Percentiles rank a stretch among this genome's conserved stretches.
These are phyloP conservation scores for Penicillium sp. DNA, from an alignment of 2,329 filamentous ascomycete genomes.

Conservation along the genomic window DNA sequence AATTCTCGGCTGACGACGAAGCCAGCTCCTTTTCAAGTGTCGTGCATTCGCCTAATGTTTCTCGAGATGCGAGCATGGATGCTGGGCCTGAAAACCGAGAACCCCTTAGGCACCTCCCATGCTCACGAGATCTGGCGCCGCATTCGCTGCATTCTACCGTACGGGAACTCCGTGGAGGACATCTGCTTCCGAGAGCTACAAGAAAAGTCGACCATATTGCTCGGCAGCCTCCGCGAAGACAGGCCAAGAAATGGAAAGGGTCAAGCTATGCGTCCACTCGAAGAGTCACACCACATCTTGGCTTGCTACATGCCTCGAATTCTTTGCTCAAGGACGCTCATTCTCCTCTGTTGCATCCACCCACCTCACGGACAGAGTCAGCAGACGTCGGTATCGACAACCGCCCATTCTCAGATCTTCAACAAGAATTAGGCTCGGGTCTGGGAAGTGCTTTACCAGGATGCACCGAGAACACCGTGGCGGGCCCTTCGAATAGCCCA, in stretches of 20 bases:
- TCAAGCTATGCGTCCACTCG: slow-evolving; percentile 3
- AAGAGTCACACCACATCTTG: slow-evolving; percentile 9
- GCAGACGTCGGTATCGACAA: too few relatives aligned
- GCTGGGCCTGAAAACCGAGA: neutral
- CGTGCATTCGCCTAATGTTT: neutral
- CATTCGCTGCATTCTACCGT: neutral
- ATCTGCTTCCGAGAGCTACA: slow-evolving; percentile 11
- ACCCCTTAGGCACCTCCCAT: neutral
- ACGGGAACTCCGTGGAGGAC: slow-evolving; percentile 1
- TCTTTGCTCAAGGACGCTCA: neutral
- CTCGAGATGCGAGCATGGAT: neutral
- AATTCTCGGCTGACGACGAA: slow-evolving; percentile 7
- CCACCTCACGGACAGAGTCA: too few relatives aligned
- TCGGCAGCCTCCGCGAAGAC: slow-evolving; percentile 1
- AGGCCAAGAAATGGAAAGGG: slow-evolving; percentile 16
- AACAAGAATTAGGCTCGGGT: neutral
- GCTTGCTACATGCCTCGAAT: slow-evolving; percentile 1
- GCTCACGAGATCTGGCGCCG: slow-evolving; percentile 13
- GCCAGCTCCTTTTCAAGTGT: slow-evolving; percentile 1
- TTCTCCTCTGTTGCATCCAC: neutral
- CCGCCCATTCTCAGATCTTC: slow-evolving; percentile 1
- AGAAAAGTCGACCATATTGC: slow-evolving; percentile 11
- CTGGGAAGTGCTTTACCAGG: neutral
- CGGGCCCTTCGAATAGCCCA: neutral
- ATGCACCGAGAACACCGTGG: neutral